Conservation (phyloP, 805 yeast species). For the Nakazawaea wickerhamii region DNA sequence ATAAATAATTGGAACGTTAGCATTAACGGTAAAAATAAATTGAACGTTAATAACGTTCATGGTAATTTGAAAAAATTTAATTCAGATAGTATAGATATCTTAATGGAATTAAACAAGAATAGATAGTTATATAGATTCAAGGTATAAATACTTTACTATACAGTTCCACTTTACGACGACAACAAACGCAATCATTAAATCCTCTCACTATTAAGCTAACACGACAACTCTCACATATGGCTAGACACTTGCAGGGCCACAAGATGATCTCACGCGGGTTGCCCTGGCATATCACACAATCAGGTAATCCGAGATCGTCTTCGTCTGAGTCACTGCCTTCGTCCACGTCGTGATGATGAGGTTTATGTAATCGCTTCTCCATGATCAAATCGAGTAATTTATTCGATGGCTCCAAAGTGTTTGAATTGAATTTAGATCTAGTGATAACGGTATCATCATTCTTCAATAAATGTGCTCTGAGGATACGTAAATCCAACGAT, state of each 20-base stretch:
- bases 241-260: conserved; percentile 93
- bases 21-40: neutral
- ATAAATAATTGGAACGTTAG: conserved; percentile 5
- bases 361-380: conserved; percentile 15
- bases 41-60: neutral
- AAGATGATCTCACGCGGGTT: conserved; percentile 70
- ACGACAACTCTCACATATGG: conserved; percentile 82
- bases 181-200: conserved; percentile 78
- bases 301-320: conserved; percentile 31
- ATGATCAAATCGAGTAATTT: conserved; percentile 24
- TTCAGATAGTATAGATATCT: conserved; percentile 6
- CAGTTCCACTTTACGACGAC: conserved; percentile 69
- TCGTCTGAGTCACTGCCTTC: conserved; percentile 22
- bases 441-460: conserved; percentile 16
- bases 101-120: conserved; percentile 6
- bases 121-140: conserved; percentile 19
- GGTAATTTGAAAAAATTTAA: neutral
- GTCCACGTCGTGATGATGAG: neutral
- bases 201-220: conserved; percentile 65
- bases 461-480: conserved; percentile 13
- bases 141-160: conserved; percentile 58
- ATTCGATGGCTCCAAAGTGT: conserved; percentile 18
- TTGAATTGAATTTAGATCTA: conserved; percentile 23
- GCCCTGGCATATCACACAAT: conserved; percentile 79
- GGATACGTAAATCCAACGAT: conserved; percentile 10